phyloP scores from a whole-genome alignment of 495 filamentous ascomycete species.

The Aspergillus leporis region DNA sequence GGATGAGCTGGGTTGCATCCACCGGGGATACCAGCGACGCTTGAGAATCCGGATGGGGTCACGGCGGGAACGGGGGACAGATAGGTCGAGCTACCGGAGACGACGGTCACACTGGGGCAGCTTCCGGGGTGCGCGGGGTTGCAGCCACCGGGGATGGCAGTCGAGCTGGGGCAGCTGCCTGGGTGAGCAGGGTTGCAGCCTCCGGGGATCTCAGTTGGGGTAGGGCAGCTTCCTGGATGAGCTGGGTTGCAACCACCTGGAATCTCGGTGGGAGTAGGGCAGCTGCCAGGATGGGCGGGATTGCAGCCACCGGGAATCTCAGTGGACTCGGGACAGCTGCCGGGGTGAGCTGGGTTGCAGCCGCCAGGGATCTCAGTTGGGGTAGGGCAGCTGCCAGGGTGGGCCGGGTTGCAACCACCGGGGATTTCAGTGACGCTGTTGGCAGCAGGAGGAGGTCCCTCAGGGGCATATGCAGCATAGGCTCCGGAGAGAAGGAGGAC shows the following conservation, averaged over 20 bases:
- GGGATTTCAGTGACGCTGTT: neutral
- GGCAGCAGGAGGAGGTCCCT: neutral
- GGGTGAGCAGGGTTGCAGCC: constrained; percentile 1
- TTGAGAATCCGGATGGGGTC: neutral
- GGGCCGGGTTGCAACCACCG: neutral
- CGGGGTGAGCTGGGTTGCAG: constrained; percentile 1
- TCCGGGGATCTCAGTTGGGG: neutral
- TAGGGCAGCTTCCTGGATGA: neutral
- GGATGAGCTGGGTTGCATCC: neutral
- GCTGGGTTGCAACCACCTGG: neutral
- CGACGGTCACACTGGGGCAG: constrained; percentile 3
- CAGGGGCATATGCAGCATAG: neutral
- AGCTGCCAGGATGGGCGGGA: neutral
- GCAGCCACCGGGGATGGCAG: neutral
- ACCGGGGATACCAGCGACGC: neutral
- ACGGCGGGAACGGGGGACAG: neutral
- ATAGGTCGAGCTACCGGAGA: neutral
- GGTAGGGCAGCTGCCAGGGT: neutral
- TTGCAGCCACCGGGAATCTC: neutral
- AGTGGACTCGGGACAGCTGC: neutral
- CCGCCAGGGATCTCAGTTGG: neutral
- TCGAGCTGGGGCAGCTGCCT: neutral
- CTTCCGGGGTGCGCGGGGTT: neutral
- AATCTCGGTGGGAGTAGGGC: neutral
- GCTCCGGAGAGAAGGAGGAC: neutral